These are phyloP conservation scores for Metarhizium guizhouense DNA, from an alignment of 2,329 filamentous ascomycete genomes.

Conservation along the genomic window DNA sequence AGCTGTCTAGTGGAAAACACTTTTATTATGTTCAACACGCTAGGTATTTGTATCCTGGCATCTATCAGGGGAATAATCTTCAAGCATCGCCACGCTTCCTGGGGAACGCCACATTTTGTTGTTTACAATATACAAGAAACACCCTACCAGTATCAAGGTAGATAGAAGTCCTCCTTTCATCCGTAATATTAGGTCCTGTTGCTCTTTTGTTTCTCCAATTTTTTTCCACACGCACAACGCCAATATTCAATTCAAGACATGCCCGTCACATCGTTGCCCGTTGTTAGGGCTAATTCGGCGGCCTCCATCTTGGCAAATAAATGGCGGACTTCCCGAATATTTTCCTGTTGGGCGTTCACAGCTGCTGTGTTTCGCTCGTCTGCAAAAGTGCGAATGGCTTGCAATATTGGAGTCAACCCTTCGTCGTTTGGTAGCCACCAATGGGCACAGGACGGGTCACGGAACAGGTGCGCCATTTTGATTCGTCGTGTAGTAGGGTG, in stretches of 20 bases:
- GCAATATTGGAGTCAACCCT: conserved; percentile 63
- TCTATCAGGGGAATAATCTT: neutral
- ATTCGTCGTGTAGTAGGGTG: conserved; percentile 65
- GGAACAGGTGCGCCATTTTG: conserved; percentile 69
- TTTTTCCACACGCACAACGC: neutral
- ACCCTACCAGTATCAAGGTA: too few relatives aligned
- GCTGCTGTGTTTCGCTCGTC: conserved; percentile 62
- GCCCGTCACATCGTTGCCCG: neutral
- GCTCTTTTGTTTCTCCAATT: too few relatives aligned
- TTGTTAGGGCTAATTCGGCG: conserved; percentile 2
- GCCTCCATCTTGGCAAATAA: conserved; percentile 55
- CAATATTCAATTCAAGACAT: neutral
- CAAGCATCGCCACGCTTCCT: neutral
- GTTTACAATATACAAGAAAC: neutral
- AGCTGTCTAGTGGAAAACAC: neutral
- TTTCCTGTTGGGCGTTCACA: conserved; percentile 49
- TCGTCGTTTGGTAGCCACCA: conserved; percentile 91
- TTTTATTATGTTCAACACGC: neutral
- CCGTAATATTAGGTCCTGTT: neutral
- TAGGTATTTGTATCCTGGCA: neutral
- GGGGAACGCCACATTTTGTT: neutral
- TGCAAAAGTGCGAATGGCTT: conserved; percentile 70
- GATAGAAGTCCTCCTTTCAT: neutral
- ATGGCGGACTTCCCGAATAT: conserved; percentile 64
- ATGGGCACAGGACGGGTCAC: conserved; percentile 57